Percentiles rank a stretch among this genome's conserved stretches.
Conservation (phyloP, 2,329 filamentous ascomycete genomes). For the Trichophyton benhamiae region DNA sequence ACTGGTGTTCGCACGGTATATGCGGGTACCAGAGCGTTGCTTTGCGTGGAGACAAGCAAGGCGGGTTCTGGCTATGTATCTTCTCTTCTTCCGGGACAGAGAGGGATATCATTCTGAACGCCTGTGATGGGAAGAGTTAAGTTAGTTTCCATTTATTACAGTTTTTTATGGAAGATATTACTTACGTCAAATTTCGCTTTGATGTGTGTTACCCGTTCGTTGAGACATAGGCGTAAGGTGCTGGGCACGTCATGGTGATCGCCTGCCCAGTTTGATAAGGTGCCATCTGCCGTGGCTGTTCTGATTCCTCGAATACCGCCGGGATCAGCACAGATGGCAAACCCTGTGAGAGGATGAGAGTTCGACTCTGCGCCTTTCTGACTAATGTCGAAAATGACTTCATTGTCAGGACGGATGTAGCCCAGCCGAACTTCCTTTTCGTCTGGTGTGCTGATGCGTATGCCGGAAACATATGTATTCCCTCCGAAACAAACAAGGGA, state of each 20-base stretch:
- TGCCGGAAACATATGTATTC: conserved; percentile 11
- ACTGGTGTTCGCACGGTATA: conserved; percentile 10
- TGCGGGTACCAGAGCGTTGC: conserved; percentile 16
- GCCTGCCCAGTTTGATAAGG: conserved; percentile 14
- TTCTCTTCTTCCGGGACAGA: conserved; percentile 14
- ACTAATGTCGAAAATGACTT: conserved; percentile 7
- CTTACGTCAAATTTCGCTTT: conserved; percentile 15
- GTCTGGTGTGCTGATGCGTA: conserved; percentile 7
- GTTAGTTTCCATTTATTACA: background rate
- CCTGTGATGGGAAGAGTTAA: conserved; percentile 5
- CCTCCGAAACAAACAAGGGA: conserved; percentile 12
- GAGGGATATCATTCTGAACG: conserved; percentile 15
- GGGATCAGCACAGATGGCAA: conserved; percentile 12
- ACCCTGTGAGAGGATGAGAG: conserved; percentile 10
- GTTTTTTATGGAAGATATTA: background rate
- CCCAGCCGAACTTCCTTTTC: conserved; percentile 8
- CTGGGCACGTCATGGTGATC: conserved; percentile 11
- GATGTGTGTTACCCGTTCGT: conserved; percentile 12
- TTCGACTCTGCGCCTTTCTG: background rate
- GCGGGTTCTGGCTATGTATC: conserved; percentile 5
- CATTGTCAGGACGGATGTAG: conserved; percentile 9
- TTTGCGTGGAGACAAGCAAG: conserved; percentile 12
- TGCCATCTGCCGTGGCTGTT: conserved; percentile 10
- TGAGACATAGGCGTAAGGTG: conserved; percentile 14
- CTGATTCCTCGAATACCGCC: conserved; percentile 15